Evolutionary conservation across 208 protist genomes (phyloP), one percentile per base, ranked within the genome.

Genomic region (Trypanosoma brucei): DNA sequence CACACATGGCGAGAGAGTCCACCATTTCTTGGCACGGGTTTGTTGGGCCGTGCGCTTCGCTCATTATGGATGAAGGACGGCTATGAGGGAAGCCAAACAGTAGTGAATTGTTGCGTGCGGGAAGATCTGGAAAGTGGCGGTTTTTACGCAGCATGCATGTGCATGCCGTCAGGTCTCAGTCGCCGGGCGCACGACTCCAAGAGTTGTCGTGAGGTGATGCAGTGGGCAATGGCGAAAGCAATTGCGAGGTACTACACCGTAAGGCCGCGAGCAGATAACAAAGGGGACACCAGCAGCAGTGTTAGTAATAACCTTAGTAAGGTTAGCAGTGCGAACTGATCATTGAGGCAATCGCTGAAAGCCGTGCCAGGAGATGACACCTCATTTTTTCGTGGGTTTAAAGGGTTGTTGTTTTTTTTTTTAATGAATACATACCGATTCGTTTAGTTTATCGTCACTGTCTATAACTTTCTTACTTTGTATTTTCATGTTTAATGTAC

Each of bases 181-280:
- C 75, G 70, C 38, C 77, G 80, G 14, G 77, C 86, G 31, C 73
- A 90, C 42, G 76, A 86, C 65, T 35, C 71, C 4, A 68, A 63
- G 35, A 77, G 73, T 58, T 69, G 86, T 4, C 72, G 84, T 8
- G 83, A 86, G 44, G 86, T 92, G 0, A 67, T 92, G 30, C 78
- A 76, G 14, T 92, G 86, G 86, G 86, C 80, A 0, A 86, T 92
- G 81, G 63, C 76, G n/a, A 92, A 89, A 61, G 88, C 86, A 22
- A 89, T 89, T 30, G 79, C 79, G 49, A 92, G 84, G 72, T 89
- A 92, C 71, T 89, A 92, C 71, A 80, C 61, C 34, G 55, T 58
- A 5, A 55, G 30, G 38, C 55, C 66, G 59, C 13, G 8, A 50
- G 37, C 35, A 2, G 55, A 30, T 56, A 46, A 58, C 2, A 54